Evolutionary conservation across 2,329 filamentous ascomycete species (phyloP).

Genomic region (Xylariaceae sp.): DNA sequence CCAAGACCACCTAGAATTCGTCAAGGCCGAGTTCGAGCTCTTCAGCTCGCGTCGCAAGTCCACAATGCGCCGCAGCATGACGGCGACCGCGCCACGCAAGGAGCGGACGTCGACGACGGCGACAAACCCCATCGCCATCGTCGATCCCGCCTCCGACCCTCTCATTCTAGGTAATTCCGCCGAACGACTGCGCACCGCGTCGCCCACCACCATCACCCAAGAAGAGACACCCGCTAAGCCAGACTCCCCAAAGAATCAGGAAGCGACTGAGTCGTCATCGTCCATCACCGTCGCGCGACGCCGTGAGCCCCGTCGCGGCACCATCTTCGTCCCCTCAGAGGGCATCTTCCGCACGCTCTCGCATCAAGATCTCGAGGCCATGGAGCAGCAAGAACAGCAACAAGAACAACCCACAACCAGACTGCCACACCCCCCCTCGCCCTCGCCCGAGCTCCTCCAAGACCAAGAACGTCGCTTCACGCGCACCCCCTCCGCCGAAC

Average conservation of each 20-base stretch:
- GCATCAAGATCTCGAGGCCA: constrained; percentile 45
- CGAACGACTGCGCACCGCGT: constrained; percentile 4
- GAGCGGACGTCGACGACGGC: constrained; percentile 27
- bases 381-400: constrained; percentile 28
- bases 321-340: constrained; percentile 56
- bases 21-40: constrained; percentile 69
- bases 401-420: constrained; percentile 19
- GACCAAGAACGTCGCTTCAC: constrained; percentile 42
- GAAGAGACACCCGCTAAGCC: constrained; percentile 30
- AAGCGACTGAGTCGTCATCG: constrained; percentile 16
- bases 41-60: constrained; percentile 56
- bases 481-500: constrained; percentile 58
- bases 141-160: constrained; percentile 38
- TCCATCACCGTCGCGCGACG: constrained; percentile 7
- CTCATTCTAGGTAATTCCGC: constrained; percentile 38
- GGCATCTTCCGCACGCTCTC: constrained; percentile 59
- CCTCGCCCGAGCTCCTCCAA: constrained; percentile 6
- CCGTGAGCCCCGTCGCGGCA: constrained; percentile 42
- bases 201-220: constrained; percentile 17
- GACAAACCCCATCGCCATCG: constrained; percentile 32
- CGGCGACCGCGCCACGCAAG: constrained; percentile 30
- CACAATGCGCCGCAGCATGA: constrained; percentile 29
- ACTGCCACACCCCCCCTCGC: constrained; percentile 32
- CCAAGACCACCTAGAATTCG: constrained; percentile 67
- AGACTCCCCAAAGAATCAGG: constrained; percentile 10